Conservation (phyloP, 2,329 filamentous ascomycete species). For the Trichophyton mentagrophytes region DNA sequence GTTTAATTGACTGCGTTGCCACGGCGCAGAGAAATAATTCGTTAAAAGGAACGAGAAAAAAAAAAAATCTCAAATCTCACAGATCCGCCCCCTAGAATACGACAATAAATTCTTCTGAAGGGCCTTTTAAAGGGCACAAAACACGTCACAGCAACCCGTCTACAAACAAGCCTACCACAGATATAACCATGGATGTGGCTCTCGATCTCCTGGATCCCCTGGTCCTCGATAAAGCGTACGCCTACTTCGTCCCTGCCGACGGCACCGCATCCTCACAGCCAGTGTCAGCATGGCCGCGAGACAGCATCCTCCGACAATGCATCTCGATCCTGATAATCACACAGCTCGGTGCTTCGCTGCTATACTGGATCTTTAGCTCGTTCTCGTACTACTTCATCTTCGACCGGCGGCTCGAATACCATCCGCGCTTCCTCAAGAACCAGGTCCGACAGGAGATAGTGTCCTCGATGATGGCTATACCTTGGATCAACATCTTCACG, state of each 20-base stretch:
- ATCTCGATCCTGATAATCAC: slow-evolving; percentile 60
- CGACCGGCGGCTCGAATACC: slow-evolving; percentile 62
- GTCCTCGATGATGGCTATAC: slow-evolving; percentile 57
- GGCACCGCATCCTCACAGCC: slow-evolving; percentile 42
- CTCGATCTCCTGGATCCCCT: slow-evolving; percentile 64
- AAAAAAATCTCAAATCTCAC: too few relatives aligned
- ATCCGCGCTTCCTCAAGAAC: slow-evolving; percentile 78
- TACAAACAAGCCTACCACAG: background rate
- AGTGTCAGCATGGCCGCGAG: slow-evolving; percentile 48
- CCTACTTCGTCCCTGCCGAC: slow-evolving; percentile 50
- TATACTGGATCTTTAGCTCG: slow-evolving; percentile 64
- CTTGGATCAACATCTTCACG: slow-evolving; percentile 63
- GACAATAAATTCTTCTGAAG: too few relatives aligned
- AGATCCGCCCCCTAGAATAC: too few relatives aligned
- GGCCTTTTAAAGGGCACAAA: too few relatives aligned
- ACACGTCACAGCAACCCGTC: background rate
- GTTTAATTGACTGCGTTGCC: too few relatives aligned
- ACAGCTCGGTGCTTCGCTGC: slow-evolving; percentile 44
- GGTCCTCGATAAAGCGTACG: slow-evolving; percentile 59
- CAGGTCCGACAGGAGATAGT: slow-evolving; percentile 66
- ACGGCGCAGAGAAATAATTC: too few relatives aligned
- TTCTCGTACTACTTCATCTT: slow-evolving; percentile 70
- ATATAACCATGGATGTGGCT: slow-evolving; percentile 59
- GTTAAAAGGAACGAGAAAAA: too few relatives aligned
- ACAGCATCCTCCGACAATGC: slow-evolving; percentile 56